These are phyloP conservation scores for Thecaphora thlaspeos DNA, from an alignment of 1,284 basidiomycete genomes.

Conservation along the genomic window DNA sequence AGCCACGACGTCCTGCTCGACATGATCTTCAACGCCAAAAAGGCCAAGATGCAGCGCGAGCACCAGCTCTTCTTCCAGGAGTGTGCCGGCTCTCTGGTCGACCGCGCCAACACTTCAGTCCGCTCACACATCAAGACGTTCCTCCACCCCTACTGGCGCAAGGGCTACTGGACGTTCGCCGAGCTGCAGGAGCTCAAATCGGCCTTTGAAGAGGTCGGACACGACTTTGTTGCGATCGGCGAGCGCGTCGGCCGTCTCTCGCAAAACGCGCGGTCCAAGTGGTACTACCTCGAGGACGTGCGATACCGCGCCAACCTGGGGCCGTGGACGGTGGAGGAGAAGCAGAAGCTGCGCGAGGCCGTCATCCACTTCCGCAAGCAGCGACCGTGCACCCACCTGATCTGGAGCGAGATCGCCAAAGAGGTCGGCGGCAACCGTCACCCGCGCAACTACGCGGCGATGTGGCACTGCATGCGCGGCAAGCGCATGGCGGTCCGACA, in stretches of 20 bases:
- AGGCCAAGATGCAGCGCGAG: slow-evolving; percentile 1
- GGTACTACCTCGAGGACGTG: slow-evolving; percentile 28
- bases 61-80: slow-evolving; percentile 22
- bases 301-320: slow-evolving; percentile 24
- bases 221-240: slow-evolving; percentile 23
- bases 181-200: slow-evolving; percentile 24
- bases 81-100: slow-evolving; percentile 23
- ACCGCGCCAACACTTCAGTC: slow-evolving; percentile 32
- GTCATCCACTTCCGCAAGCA: slow-evolving; percentile 4
- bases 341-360: slow-evolving; percentile 14
- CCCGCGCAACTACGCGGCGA: neutral
- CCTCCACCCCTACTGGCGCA: slow-evolving; percentile 28
- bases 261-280: slow-evolving; percentile 26
- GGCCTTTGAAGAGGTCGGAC: slow-evolving; percentile 16
- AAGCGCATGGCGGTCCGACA: too few relatives aligned
- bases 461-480: slow-evolving; percentile 1
- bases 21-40: slow-evolving; percentile 35
- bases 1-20: slow-evolving; percentile 35
- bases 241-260: slow-evolving; percentile 37
- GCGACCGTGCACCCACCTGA: slow-evolving; percentile 28
- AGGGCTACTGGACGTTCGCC: slow-evolving; percentile 32
- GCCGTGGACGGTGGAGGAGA: slow-evolving; percentile 22
- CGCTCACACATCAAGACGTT: slow-evolving; percentile 28
- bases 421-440: slow-evolving; percentile 31
- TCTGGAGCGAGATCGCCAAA: slow-evolving; percentile 32